Evolutionary conservation across 345 rosid species (phyloP), one percentile per base, ranked within the genome.

Genomic region (Iberis pinnata): DNA sequence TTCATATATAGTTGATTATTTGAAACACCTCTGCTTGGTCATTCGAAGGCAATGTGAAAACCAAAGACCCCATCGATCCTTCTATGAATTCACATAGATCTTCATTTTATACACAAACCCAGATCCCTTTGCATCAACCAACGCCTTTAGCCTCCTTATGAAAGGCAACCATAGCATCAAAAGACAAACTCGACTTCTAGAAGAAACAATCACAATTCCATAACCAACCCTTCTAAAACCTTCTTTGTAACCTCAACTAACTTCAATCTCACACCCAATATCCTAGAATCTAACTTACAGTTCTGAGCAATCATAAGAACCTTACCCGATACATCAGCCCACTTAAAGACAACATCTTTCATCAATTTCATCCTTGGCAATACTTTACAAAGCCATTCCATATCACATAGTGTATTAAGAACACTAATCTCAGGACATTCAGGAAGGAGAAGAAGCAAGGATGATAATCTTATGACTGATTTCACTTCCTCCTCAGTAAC

Each of bases 21-120:
- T n/a, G n/a, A n/a, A n/a, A n/a, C n/a, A 87, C 81, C 13, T 87
- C 83, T 0, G 95, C 95, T 71, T 90, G 96, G 59, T 87, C 95
- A 6, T 82, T 81, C 0, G 93, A 84, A 37, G 96, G 86, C 65
- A 87, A 61, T 43, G 98, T 92, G 41, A 84, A 67, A 10, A 90
- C 62, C 43, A 84, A 59, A 11, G 88, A 83, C 45, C 84, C 76
- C 7, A 87, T 78, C 0, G 95, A 84, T 25, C 88, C 92, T 60
- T 90, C 98, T 0, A 90, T 76, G 52, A 76, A 78, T 40, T 83
- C 86, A 25, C 89, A 87, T 25, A 87, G 64, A 38, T 82, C 89
- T 25, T 87, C 93, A 32, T 87, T 78, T 71, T 82, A 72, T 75
- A 33, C 8, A 53, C 60, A 59, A 72, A 84, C 12, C 56, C 74